Base-by-base conservation (phyloP, 768 basidiomycete genomes). In the Mrakia hoshinonis region DNA sequence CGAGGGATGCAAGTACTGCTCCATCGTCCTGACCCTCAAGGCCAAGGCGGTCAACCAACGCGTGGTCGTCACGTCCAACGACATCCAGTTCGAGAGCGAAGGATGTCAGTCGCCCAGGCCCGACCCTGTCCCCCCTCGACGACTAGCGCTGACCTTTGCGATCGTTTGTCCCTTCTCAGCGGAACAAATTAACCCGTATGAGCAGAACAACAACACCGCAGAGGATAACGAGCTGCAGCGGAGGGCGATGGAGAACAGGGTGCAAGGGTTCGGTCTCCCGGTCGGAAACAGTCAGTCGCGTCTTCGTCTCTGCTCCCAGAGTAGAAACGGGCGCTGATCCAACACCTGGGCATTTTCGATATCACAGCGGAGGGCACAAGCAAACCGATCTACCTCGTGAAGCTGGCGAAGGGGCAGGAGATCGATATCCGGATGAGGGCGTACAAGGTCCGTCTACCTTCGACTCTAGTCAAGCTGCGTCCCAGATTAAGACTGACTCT, bases 391-490 rank as follows among this genome's bases (percentile, higher is more conserved):
- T 68, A 67, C 58, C 72, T 73, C 15, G 72, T 73, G 36, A 73
- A 94, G 80, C 87, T 98, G 48, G 88, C 92, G 55, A 92, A 91
- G 81, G 93, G 93, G 0, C 96, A 99, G 80, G 91, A 93, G 78
- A 81, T 99, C 34, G 88, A 85, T 76, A 76, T 94, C 69, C 83
- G 84, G 51, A 98, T 95, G 78, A 86, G 88, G 58, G 96, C 94
- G 5, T 92, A 93, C 81, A 97, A 96, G 86, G 94, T 91, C 67
- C n/a, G 82, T 74, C 26, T 10, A 1, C 60, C 13, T 64, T n/a
- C 24, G 3, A 9, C 10, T 64, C 5, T 24, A 13, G 2, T 20
- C 55, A 58, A 58, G 31, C 1, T 22, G n/a, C n/a, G n/a, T n/a
- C n/a, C n/a, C 11, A n/a, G n/a, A 26, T 4, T n/a, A 48, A 36